Evolutionary conservation across 2,329 filamentous ascomycete genomes (phyloP).

Genomic region (Scedosporium aurantiacum): DNA sequence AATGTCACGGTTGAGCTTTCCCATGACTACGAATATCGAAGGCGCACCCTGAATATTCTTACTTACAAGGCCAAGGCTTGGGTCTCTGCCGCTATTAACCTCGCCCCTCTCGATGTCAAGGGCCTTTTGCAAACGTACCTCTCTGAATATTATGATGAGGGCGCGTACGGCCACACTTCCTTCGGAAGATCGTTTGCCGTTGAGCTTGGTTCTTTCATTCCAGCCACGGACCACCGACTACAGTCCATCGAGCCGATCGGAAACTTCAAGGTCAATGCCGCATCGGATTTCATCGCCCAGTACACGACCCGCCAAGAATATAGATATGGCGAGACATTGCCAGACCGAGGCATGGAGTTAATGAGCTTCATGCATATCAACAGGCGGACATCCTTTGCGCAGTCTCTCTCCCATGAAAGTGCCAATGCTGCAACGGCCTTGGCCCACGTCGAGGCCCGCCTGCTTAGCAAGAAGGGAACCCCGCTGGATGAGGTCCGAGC

Average conservation of each 20-base stretch:
- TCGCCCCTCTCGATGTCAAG: conserved; percentile 88
- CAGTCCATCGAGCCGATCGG: conserved; percentile 68
- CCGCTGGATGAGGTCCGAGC: conserved; percentile 67
- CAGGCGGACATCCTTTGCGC: conserved; percentile 39
- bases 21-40: conserved; percentile 78
- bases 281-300: conserved; percentile 91
- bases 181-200: conserved; percentile 88
- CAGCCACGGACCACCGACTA: conserved; percentile 74
- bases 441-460: conserved; percentile 59
- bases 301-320: conserved; percentile 97
- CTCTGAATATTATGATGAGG: conserved; percentile 87
- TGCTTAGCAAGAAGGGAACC: conserved; percentile 57
- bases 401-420: conserved; percentile 40
- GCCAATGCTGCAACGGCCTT: conserved; percentile 55
- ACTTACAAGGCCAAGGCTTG: conserved; percentile 68
- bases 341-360: conserved; percentile 57
- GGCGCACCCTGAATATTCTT: conserved; percentile 65
- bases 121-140: conserved; percentile 92
- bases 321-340: conserved; percentile 67
- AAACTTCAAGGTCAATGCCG: conserved; percentile 71
- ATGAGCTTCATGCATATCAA: conserved; percentile 47
- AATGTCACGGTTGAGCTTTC: conserved; percentile 82
- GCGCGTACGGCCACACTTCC: conserved; percentile 81
- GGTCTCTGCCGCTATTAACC: conserved; percentile 69
- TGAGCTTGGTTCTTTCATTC: conserved; percentile 81